Percentiles rank a stretch among this genome's conserved stretches.
Conservation (phyloP, 23 red algal genomes). For the Gracilaria caudata region DNA sequence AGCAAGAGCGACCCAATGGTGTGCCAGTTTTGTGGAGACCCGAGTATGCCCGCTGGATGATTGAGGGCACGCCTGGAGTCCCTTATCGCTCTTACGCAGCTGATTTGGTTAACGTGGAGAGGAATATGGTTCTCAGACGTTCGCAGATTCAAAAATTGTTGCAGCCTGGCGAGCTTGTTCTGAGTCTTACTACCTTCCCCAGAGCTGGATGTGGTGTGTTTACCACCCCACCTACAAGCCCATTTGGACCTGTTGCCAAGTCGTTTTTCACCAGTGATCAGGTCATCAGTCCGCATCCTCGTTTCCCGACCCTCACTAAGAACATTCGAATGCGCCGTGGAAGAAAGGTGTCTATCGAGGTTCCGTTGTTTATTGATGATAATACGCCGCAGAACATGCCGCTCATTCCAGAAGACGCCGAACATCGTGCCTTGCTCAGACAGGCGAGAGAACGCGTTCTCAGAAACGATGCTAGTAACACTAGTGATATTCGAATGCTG, state of each 20-base stretch:
- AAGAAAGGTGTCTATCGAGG: slow-evolving; percentile 82
- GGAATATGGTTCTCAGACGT: slow-evolving; percentile 95
- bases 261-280: slow-evolving; percentile 89
- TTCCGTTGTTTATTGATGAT: slow-evolving; percentile 90
- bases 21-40: slow-evolving; percentile 95
- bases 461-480: not conserved
- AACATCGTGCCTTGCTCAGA: slow-evolving; percentile 25
- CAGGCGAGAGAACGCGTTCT: slow-evolving; percentile 1
- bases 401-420: slow-evolving; percentile 42
- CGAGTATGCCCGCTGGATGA: slow-evolving; percentile 99
- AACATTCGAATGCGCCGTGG: slow-evolving; percentile 94
- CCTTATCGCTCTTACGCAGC: slow-evolving; percentile 91
- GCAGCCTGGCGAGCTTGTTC: slow-evolving; percentile 45
- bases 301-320: slow-evolving; percentile 92
- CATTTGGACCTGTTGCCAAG: slow-evolving; percentile 76
- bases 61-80: slow-evolving; percentile 95
- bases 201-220: slow-evolving; percentile 73
- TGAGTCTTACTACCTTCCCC: slow-evolving; percentile 90
- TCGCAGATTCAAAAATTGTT: slow-evolving; percentile 78
- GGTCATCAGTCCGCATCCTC: slow-evolving; percentile 97
- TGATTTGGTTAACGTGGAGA: slow-evolving; percentile 89
- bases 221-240: slow-evolving; percentile 53
- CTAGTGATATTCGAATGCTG: slow-evolving; percentile 29
- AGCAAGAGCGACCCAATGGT: slow-evolving; percentile 65
- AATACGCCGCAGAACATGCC: slow-evolving; percentile 61